Evolutionary conservation across 129 eudicot species (phyloP).

Genomic region (Calendula officinalis): DNA sequence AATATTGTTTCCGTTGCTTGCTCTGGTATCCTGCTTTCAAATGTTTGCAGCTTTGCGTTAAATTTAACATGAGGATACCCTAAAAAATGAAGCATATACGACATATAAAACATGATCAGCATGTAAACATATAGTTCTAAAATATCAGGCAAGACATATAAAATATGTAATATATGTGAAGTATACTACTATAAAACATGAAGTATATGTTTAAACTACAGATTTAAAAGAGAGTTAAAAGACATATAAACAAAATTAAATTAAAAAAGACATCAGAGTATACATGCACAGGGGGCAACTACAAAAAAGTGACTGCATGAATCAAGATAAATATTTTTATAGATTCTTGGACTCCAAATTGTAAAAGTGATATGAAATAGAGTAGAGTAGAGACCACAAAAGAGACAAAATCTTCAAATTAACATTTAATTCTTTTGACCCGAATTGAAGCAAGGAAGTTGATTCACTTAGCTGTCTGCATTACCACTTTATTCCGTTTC

Average conservation of each 20-base stretch:
- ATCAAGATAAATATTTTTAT: constrained; percentile 15
- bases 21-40: constrained; percentile 5
- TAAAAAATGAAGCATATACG: not conserved
- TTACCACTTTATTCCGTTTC: constrained; percentile 45
- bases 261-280: not conserved
- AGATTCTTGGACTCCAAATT: constrained; percentile 38
- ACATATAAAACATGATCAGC: too few relatives aligned
- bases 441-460: constrained; percentile 61
- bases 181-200: too few relatives aligned
- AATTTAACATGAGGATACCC: not conserved
- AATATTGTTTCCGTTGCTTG: constrained; percentile 18
- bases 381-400: constrained; percentile 40
- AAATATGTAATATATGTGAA: too few relatives aligned
- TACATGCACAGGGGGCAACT: constrained; percentile 19
- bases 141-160: not conserved
- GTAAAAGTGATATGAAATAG: constrained; percentile 26
- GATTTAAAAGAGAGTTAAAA: too few relatives aligned
- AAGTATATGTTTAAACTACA: too few relatives aligned
- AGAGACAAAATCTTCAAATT: constrained; percentile 37
- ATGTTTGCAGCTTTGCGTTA: constrained; percentile 8
- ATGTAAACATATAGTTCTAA: too few relatives aligned
- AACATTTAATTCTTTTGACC: constrained; percentile 27
- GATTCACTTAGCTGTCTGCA: constrained; percentile 37
- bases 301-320: constrained; percentile 1
- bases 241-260: too few relatives aligned